Evolutionary conservation across 2,329 filamentous ascomycete species (phyloP).

Genomic region (Fusarium hainanense): DNA sequence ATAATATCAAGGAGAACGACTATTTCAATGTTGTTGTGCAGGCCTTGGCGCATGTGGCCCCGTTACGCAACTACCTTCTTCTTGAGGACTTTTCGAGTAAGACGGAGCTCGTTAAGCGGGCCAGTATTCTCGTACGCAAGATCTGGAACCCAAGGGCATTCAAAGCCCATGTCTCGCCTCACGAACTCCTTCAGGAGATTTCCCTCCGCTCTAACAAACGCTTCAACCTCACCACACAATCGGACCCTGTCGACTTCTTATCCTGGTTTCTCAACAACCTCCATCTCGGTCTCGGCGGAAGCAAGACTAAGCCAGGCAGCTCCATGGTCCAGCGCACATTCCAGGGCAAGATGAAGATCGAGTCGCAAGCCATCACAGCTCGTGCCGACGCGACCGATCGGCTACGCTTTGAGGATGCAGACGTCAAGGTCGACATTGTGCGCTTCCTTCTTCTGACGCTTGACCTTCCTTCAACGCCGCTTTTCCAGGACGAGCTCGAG

Average conservation of each 20-base stretch:
- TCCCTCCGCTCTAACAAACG: slow-evolving; percentile 90
- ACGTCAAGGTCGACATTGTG: slow-evolving; percentile 79
- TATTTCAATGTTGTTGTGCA: slow-evolving; percentile 97
- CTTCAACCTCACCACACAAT: slow-evolving; percentile 90
- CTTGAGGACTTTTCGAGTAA: slow-evolving; percentile 80
- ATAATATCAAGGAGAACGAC: slow-evolving; percentile 99
- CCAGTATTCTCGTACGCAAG: slow-evolving; percentile 91
- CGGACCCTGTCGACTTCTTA: slow-evolving; percentile 95
- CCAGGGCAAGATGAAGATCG: slow-evolving; percentile 90
- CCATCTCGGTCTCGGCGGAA: slow-evolving; percentile 90
- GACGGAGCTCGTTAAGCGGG: slow-evolving; percentile 85
- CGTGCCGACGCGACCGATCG: slow-evolving; percentile 89
- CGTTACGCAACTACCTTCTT: slow-evolving; percentile 91
- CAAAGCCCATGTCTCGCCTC: slow-evolving; percentile 95
- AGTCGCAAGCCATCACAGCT: slow-evolving; percentile 93
- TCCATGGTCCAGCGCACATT: slow-evolving; percentile 93
- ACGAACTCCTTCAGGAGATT: slow-evolving; percentile 96
- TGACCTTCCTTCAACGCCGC: slow-evolving; percentile 88
- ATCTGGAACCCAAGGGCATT: slow-evolving; percentile 98
- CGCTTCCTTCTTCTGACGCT: slow-evolving; percentile 93
- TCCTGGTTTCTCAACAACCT: slow-evolving; percentile 98
- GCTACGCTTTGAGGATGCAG: slow-evolving; percentile 89
- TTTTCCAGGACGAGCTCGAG: slow-evolving; percentile 95
- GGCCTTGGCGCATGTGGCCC: slow-evolving; percentile 87
- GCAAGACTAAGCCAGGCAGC: slow-evolving; percentile 83